Percentiles rank a stretch among this genome's conserved stretches.
These are phyloP conservation scores for Besnoitia besnoiti DNA, from an alignment of 169 alveolate species.

Conservation along the genomic window DNA sequence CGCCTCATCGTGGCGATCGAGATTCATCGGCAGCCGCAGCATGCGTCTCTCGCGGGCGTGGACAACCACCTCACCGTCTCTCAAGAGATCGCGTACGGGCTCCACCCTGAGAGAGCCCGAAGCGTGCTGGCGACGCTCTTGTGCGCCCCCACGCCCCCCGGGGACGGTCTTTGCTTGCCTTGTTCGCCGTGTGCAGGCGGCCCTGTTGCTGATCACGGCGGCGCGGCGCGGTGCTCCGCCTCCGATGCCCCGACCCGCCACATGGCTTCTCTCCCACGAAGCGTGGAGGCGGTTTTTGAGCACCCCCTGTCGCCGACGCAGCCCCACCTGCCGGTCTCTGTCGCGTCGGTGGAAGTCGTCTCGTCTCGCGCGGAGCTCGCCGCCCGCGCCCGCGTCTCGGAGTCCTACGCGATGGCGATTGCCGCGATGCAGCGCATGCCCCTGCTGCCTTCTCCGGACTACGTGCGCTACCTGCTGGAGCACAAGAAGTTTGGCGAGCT, in stretches of 20 bases:
- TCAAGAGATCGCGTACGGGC: neutral
- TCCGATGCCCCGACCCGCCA: no score
- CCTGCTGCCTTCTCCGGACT: neutral
- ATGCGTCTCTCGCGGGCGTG: neutral
- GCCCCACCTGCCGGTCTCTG: neutral
- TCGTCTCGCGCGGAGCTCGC: neutral
- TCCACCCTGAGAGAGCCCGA: neutral
- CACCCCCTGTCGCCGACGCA: neutral
- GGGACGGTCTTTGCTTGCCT: no score
- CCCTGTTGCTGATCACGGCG: neutral
- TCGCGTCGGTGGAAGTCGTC: neutral
- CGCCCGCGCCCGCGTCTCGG: neutral
- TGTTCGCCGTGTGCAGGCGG: neutral
- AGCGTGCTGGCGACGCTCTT: neutral
- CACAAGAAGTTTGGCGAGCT: neutral
- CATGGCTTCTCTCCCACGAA: no score
- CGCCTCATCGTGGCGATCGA: neutral
- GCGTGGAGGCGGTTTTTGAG: no score
- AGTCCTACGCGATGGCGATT: neutral
- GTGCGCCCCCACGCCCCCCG: neutral
- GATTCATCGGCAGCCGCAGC: conserved; percentile 9
- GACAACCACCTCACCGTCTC: neutral
- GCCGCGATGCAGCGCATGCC: neutral
- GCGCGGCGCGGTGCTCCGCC: neutral
- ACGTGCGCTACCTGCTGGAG: neutral